Evolutionary conservation across 2,329 filamentous ascomycete species (phyloP).

Genomic region (Stromatinia cepivora): DNA sequence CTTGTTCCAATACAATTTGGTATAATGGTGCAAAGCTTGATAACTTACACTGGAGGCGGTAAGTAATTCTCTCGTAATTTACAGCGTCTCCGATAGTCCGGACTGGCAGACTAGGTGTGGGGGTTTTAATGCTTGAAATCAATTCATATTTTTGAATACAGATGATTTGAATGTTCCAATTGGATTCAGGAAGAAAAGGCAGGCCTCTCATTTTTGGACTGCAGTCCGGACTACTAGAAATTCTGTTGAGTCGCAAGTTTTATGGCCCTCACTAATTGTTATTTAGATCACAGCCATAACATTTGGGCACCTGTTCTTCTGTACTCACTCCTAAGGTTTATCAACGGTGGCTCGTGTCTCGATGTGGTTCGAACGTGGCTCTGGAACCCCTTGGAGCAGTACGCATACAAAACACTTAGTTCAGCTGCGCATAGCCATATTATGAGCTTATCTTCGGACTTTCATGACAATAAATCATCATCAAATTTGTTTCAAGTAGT

Average conservation of each 20-base stretch:
- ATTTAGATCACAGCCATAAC: slow-evolving; percentile 41
- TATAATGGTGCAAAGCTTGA: slow-evolving; percentile 71
- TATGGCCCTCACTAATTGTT: slow-evolving; percentile 6
- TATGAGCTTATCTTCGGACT: slow-evolving; percentile 69
- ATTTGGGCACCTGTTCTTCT: slow-evolving; percentile 55
- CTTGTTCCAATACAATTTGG: slow-evolving; percentile 80
- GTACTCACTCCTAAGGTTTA: slow-evolving; percentile 51
- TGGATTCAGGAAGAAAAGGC: not conserved
- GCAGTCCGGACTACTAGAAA: not conserved
- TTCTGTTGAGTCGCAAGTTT: not conserved
- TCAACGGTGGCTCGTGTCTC: slow-evolving; percentile 54
- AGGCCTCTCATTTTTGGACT: not conserved
- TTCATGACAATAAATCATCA: slow-evolving; percentile 65
- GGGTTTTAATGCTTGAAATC: not conserved
- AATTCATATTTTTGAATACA: not conserved
- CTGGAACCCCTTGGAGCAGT: slow-evolving; percentile 57
- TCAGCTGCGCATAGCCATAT: slow-evolving; percentile 65
- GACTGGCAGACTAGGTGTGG: not conserved
- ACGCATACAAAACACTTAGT: slow-evolving; percentile 57
- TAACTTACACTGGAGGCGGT: slow-evolving; percentile 44
- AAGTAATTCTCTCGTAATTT: not conserved
- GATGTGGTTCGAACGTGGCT: slow-evolving; percentile 51
- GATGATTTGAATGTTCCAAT: not conserved
- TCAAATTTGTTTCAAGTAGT: slow-evolving; percentile 65
- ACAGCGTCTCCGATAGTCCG: not conserved